Evolutionary conservation across 73 alveolate genomes (phyloP), one percentile per base, ranked within the genome.

Genomic region (Paraurostyla sp.): DNA sequence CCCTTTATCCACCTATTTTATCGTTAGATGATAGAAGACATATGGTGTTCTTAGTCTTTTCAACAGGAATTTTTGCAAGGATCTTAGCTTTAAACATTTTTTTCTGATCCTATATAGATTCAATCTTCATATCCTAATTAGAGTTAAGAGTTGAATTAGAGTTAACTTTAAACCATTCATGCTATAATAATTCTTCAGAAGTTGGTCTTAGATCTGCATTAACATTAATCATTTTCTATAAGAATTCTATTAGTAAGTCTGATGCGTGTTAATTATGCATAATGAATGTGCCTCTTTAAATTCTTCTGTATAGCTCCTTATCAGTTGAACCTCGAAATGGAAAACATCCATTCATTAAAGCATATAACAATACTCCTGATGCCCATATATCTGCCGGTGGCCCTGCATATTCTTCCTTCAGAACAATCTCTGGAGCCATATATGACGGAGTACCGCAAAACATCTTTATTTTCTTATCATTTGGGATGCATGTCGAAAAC

Each of bases 371-470:
- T n/a, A 94, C 95, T 30, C 98, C 98, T 29, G 90, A 85, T 51
- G 97, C 95, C 98, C 98, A 94, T 9, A 94, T 85, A 85, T 94
- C 98, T 40, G 98, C 92, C 18, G 91, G 90, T 15, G 90, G 92
- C 41, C 98, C 96, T 33, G 88, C 80, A 83, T 95, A 95, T 68
- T 92, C 95, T 33, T 73, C 59, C 80, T 86, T 95, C 38, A 68
- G 32, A 0, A 95, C 94, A 3, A 95, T 95, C 84, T 95, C 97
- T 15, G 98, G 98, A 3, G 98, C 95, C 98, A 95, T 95, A 87
- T 95, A 95, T 40, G 94, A 90, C 0, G 98, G 98, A 6, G 98
- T 95, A 23, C 98, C 98, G 16, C 98, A 94, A 90, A 92, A 95
- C 76, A 95, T 90, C 80, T 87, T 86, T 54, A 93, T 95, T 35